Conservation (phyloP, 192 early-diverging fungal species). For the Rhizophagus sp. region DNA sequence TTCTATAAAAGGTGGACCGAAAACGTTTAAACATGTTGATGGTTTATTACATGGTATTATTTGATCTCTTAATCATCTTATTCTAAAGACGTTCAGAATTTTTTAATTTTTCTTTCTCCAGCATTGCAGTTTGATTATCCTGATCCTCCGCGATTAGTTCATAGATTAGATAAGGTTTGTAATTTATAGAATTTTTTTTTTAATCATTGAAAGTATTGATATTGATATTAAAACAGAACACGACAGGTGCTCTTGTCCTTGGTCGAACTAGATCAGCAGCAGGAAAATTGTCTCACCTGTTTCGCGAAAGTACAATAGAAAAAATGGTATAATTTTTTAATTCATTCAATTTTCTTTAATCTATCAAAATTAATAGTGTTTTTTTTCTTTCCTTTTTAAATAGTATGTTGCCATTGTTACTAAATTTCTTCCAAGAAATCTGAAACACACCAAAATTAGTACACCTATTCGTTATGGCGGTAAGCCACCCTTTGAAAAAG, state of each 20-base stretch:
- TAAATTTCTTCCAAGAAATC: conserved; percentile 5
- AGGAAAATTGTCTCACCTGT: neutral
- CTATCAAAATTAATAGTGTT: neutral
- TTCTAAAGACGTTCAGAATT: neutral
- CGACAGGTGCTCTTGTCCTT: neutral
- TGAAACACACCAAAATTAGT: neutral
- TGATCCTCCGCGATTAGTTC: conserved; percentile 3
- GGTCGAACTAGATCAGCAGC: conserved; percentile 4
- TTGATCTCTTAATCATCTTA: neutral
- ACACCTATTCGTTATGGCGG: neutral
- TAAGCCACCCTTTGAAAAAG: neutral
- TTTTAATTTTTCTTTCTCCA: neutral
- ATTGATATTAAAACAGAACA: neutral
- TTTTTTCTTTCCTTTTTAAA: neutral
- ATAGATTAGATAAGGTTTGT: conserved; percentile 11
- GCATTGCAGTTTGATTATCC: conserved; percentile 8
- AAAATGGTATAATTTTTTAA: neutral
- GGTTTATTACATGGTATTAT: conserved; percentile 2
- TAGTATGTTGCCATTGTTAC: conserved; percentile 2
- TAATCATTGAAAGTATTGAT: neutral
- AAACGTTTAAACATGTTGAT: neutral
- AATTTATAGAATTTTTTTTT: neutral
- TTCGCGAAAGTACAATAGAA: conserved; percentile 1
- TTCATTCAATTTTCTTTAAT: neutral
- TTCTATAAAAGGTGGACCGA: neutral